phyloP scores from a whole-genome alignment of 2,329 filamentous ascomycete species.

The Claviceps capensis region DNA sequence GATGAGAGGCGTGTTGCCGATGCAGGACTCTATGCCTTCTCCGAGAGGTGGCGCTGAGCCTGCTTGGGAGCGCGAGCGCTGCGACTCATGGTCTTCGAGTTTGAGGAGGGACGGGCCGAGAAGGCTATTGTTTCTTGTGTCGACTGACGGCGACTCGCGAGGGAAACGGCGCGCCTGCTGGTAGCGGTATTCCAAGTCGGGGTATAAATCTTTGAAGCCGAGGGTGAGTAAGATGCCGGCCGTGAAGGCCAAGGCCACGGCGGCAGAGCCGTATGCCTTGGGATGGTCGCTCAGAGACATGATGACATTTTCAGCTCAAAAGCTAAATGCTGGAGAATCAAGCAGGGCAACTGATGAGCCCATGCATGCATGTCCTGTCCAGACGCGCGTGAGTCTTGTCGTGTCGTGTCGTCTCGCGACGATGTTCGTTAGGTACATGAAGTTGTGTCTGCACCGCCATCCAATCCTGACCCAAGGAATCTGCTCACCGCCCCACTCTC shows the following conservation, averaged over 20 bases:
- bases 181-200: conserved; percentile 55
- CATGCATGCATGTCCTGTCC: background rate
- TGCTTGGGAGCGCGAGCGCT: background rate
- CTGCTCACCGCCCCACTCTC: background rate
- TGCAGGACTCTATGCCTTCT: conserved; percentile 78
- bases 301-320: background rate
- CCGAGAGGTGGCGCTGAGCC: conserved; percentile 12
- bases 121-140: conserved; percentile 30
- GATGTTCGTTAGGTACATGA: too few species aligned
- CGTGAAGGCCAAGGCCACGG: conserved; percentile 59
- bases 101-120: conserved; percentile 31
- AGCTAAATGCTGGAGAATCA: background rate
- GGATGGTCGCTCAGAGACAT: conserved; percentile 51
- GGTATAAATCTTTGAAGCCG: conserved; percentile 68
- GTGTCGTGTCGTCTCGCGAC: too few species aligned
- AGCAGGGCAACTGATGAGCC: background rate
- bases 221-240: conserved; percentile 63
- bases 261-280: conserved; percentile 49
- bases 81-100: conserved; percentile 41
- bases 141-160: conserved; percentile 3
- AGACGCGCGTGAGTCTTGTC: too few species aligned
- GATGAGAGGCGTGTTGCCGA: conserved; percentile 85
- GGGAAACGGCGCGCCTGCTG: conserved; percentile 25
- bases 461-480: background rate
- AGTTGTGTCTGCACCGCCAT: background rate